Conservation (phyloP, 768 basidiomycete genomes). For the Tulasnella sp. region DNA sequence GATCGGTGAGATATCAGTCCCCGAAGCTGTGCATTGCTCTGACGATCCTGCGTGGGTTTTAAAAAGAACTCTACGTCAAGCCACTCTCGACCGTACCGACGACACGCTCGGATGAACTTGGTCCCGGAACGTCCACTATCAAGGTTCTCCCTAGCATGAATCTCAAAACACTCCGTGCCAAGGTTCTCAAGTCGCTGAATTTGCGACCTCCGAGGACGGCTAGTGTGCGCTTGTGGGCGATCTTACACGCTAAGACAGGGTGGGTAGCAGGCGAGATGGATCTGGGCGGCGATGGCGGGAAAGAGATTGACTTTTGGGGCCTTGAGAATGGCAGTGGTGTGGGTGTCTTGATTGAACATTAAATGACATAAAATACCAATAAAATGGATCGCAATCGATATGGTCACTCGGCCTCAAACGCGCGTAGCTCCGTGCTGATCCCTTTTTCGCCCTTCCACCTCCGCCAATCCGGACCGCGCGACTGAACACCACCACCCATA, state of each 20-base stretch:
- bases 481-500: neutral
- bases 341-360: conserved; percentile 7
- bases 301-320: conserved; percentile 57
- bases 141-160: conserved; percentile 59
- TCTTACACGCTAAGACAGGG: conserved; percentile 29
- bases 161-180: conserved; percentile 48
- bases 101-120: conserved; percentile 20
- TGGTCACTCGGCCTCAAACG: neutral
- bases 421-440: too few relatives aligned
- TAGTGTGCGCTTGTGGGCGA: conserved; percentile 41
- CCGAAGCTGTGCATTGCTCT: conserved; percentile 35
- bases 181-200: conserved; percentile 40
- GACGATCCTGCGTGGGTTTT: conserved; percentile 39
- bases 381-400: conserved; percentile 4
- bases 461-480: too few relatives aligned
- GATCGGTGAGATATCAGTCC: conserved; percentile 18
- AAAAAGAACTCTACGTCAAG: conserved; percentile 47
- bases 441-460: too few relatives aligned
- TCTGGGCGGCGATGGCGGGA: conserved; percentile 35
- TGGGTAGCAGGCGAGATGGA: conserved; percentile 34
- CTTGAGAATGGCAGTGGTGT: conserved; percentile 35
- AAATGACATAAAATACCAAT: conserved; percentile 7
- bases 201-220: conserved; percentile 23
- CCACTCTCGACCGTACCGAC: conserved; percentile 20
- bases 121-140: conserved; percentile 23